Evolutionary conservation across 805 yeast species (phyloP).

Genomic region (Debaryomyces prosopidis): DNA sequence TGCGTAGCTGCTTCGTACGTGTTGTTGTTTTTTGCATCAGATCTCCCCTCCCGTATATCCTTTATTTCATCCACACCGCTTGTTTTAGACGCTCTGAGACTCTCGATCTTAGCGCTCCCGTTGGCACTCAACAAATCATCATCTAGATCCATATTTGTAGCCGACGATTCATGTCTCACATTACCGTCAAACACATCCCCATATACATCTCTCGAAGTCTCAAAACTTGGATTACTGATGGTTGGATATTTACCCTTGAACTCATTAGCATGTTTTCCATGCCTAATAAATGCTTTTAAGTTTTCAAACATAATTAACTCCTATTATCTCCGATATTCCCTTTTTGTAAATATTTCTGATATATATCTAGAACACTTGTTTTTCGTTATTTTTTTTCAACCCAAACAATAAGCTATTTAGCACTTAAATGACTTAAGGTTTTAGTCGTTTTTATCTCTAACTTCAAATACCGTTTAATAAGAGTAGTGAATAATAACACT

Average conservation of each 20-base stretch:
- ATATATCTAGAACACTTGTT: no score
- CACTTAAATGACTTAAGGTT: no score
- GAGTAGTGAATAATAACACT: no score
- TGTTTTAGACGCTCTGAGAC: background rate
- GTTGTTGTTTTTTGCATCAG: background rate
- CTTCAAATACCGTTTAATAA: no score
- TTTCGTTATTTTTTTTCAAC: no score
- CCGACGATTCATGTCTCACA: background rate
- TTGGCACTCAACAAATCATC: background rate
- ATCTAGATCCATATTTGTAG: background rate
- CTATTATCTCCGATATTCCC: no score
- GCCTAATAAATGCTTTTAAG: conserved; percentile 60
- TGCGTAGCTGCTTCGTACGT: conserved; percentile 25
- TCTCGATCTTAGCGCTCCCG: background rate
- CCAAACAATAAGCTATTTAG: no score
- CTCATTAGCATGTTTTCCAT: conserved; percentile 59
- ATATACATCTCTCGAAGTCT: background rate
- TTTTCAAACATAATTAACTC: conserved; percentile 39
- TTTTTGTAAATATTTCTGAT: no score
- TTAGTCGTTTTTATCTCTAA: no score
- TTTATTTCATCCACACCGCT: background rate
- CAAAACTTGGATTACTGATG: background rate
- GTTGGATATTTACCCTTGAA: conserved; percentile 13
- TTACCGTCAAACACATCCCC: no score
- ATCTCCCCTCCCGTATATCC: background rate